Evolutionary conservation across 2,329 filamentous ascomycete species (phyloP).

Genomic region (Colletotrichum theobromicola): DNA sequence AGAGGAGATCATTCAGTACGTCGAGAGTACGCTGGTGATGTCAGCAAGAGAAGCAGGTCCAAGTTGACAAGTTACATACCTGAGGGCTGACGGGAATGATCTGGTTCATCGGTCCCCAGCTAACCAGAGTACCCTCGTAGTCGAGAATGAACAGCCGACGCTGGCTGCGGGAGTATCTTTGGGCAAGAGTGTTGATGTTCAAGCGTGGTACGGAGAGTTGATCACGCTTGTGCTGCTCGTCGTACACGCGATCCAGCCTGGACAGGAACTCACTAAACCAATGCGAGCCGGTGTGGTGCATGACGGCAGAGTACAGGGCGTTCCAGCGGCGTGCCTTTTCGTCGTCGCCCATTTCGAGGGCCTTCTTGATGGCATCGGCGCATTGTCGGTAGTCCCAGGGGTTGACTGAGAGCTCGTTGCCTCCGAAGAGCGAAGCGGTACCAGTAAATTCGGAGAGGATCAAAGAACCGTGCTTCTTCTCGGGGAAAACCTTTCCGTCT

Average conservation of each 20-base stretch:
- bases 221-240: conserved; percentile 84
- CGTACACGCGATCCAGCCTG: conserved; percentile 76
- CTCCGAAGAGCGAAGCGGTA: conserved; percentile 83
- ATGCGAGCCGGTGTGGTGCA: conserved; percentile 80
- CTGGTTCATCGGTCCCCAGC: conserved; percentile 82
- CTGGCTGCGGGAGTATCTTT: conserved; percentile 69
- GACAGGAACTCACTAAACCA: conserved; percentile 83
- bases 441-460: conserved; percentile 97
- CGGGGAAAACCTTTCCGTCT: conserved; percentile 72
- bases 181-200: conserved; percentile 67
- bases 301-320: conserved; percentile 74
- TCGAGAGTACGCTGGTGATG: conserved; percentile 73
- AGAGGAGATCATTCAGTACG: conserved; percentile 79
- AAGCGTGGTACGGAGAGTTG: conserved; percentile 87
- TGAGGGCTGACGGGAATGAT: conserved; percentile 86
- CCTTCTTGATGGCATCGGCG: conserved; percentile 82
- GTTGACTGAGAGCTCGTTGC: conserved; percentile 84
- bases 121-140: conserved; percentile 91
- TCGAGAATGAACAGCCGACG: conserved; percentile 87
- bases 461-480: conserved; percentile 85
- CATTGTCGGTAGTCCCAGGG: conserved; percentile 94
- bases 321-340: conserved; percentile 80
- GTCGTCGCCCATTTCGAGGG: conserved; percentile 78
- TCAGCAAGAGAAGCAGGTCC: conserved; percentile 5
- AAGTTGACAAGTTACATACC: conserved; percentile 32